Evolutionary conservation across 257 asterid genomes (phyloP).

Genomic region (Scutellaria barbata): DNA sequence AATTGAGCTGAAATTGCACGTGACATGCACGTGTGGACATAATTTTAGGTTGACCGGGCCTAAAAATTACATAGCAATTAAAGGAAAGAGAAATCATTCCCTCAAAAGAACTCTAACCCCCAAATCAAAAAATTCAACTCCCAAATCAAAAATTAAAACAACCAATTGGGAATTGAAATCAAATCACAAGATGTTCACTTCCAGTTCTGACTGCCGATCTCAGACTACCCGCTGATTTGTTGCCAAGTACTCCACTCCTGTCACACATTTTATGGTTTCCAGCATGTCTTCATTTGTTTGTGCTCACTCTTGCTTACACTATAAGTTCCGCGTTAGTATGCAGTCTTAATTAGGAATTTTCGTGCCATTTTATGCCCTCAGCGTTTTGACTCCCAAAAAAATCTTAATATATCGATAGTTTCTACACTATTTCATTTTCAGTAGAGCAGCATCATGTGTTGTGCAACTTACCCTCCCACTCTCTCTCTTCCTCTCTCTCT

Average conservation of each 20-base stretch:
- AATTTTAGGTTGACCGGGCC: too few species aligned
- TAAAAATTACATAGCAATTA: too few species aligned
- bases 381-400: neutral
- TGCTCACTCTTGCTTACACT: neutral
- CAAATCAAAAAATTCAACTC: too few species aligned
- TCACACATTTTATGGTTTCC: neutral
- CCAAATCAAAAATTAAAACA: too few species aligned
- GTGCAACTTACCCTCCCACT: neutral
- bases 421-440: neutral
- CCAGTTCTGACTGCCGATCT: too few species aligned
- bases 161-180: too few species aligned
- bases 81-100: too few species aligned
- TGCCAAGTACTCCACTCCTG: constrained; percentile 5
- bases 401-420: neutral
- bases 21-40: too few species aligned
- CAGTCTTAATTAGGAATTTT: neutral
- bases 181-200: too few species aligned
- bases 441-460: neutral
- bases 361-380: neutral
- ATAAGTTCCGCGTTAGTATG: neutral
- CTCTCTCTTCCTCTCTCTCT: neutral
- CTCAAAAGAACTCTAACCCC: too few species aligned
- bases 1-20: too few species aligned
- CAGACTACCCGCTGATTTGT: constrained; percentile 32
- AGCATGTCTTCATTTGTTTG: neutral